Percentiles rank a stretch among this genome's conserved stretches.
phyloP scores from a whole-genome alignment of 495 filamentous ascomycete species.

The Aspergillus funiculosus region DNA sequence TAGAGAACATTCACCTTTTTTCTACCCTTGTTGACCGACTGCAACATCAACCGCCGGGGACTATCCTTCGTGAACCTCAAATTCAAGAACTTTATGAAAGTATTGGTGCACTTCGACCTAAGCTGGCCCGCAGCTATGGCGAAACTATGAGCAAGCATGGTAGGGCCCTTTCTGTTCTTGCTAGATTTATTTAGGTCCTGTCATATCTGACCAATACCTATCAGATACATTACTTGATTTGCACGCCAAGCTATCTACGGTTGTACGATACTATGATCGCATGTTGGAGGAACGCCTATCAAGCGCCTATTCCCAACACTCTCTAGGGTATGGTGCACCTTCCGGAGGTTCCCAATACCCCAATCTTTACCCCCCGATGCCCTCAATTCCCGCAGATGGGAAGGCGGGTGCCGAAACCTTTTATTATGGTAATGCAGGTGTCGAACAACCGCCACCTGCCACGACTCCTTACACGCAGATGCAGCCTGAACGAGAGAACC shows the following conservation, averaged over 20 bases:
- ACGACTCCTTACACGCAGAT: slow-evolving; percentile 44
- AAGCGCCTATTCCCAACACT: slow-evolving; percentile 83
- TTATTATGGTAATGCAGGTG: slow-evolving; percentile 62
- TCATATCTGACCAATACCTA: slow-evolving; percentile 24
- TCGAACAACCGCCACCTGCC: slow-evolving; percentile 37
- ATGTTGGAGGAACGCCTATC: slow-evolving; percentile 96
- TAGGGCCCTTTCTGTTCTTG: slow-evolving; percentile 36
- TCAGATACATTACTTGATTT: slow-evolving; percentile 83
- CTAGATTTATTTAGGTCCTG: background rate
- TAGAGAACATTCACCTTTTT: slow-evolving; percentile 96
- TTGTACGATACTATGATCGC: slow-evolving; percentile 96
- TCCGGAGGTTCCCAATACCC: slow-evolving; percentile 50
- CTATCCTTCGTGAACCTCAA: slow-evolving; percentile 89
- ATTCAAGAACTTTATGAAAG: slow-evolving; percentile 98
- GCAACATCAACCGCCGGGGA: slow-evolving; percentile 91
- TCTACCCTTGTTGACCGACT: slow-evolving; percentile 89
- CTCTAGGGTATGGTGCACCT: slow-evolving; percentile 40
- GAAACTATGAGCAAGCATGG: slow-evolving; percentile 99
- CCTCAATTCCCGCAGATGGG: slow-evolving; percentile 42
- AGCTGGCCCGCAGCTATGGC: slow-evolving; percentile 91
- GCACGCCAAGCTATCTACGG: slow-evolving; percentile 90
- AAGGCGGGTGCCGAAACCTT: slow-evolving; percentile 66
- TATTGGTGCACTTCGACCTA: slow-evolving; percentile 85
- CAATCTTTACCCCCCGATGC: slow-evolving; percentile 62
- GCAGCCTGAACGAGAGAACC: slow-evolving; percentile 20